Evolutionary conservation across 257 asterid genomes (phyloP).

Genomic region (Solanum ossicruentum): DNA sequence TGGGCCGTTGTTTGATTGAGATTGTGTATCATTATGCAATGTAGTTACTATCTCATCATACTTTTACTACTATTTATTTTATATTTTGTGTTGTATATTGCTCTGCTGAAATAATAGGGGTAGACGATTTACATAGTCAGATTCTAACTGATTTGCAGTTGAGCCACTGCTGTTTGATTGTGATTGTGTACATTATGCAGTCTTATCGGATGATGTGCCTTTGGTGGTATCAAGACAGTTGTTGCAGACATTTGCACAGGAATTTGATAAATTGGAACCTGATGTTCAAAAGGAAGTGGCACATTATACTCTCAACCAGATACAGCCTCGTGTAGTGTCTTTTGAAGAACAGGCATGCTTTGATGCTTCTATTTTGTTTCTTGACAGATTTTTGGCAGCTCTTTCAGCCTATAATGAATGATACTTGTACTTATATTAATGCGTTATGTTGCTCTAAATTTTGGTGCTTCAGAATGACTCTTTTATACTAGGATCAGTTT

Average conservation of each 20-base stretch:
- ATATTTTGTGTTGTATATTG: neutral
- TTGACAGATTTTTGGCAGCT: neutral
- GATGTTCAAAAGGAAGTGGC: constrained; percentile 89
- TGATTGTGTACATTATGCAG: constrained; percentile 18
- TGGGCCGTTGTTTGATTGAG: neutral
- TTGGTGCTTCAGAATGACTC: neutral
- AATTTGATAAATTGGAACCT: constrained; percentile 71
- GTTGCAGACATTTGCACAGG: constrained; percentile 86
- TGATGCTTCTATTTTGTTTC: neutral
- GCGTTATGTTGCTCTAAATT: neutral
- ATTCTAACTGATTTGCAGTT: neutral
- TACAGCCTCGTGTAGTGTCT: constrained; percentile 90
- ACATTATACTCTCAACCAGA: constrained; percentile 81
- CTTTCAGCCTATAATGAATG: neutral
- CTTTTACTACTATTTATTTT: neutral
- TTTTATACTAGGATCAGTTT: neutral
- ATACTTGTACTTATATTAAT: neutral
- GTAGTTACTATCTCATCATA: neutral
- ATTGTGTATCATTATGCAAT: neutral
- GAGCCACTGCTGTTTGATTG: neutral
- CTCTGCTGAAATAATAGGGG: neutral
- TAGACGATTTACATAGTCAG: neutral
- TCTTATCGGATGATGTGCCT: constrained; percentile 81
- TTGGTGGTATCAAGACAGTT: constrained; percentile 96
- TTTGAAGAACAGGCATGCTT: constrained; percentile 81